A percentile compares a stretch with the other conserved stretches of the same genome.
Conservation (phyloP, 164 flowering plant genomes). For the Warburgia ugandensis region DNA sequence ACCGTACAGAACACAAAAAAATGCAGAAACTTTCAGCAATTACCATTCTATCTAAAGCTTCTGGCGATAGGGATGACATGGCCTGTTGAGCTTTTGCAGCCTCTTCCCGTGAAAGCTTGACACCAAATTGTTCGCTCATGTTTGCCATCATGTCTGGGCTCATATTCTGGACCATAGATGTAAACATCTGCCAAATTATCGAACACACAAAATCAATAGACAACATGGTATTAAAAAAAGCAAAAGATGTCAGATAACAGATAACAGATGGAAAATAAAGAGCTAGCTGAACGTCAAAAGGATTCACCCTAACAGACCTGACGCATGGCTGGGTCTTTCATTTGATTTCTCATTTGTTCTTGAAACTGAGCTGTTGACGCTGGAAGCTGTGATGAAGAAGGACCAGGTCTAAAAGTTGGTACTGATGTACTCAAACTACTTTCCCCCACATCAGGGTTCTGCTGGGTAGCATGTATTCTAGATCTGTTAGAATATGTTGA, state of each 20-base stretch:
- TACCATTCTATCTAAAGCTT: conserved; percentile 90
- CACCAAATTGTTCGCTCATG: conserved; percentile 91
- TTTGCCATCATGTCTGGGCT: conserved; percentile 93
- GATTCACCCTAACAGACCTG: too few relatives aligned
- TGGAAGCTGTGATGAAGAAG: conserved; percentile 33
- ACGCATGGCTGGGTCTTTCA: conserved; percentile 92
- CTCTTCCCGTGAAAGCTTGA: conserved; percentile 82
- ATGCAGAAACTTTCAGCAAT: not conserved
- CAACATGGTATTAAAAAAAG: too few relatives aligned
- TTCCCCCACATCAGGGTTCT: conserved; percentile 29
- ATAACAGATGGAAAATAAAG: too few relatives aligned
- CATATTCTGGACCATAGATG: conserved; percentile 87
- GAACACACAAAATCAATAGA: too few relatives aligned
- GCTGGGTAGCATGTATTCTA: conserved; percentile 12
- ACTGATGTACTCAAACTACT: conserved; percentile 32
- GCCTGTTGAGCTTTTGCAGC: conserved; percentile 93
- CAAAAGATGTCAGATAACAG: too few relatives aligned
- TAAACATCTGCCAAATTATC: conserved; percentile 81
- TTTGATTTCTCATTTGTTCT: conserved; percentile 84
- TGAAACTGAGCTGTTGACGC: conserved; percentile 54
- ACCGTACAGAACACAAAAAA: too few relatives aligned
- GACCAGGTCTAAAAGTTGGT: conserved; percentile 23
- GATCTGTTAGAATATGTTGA: too few relatives aligned
- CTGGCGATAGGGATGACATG: conserved; percentile 87
- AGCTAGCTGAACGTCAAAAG: too few relatives aligned